phyloP scores from a whole-genome alignment of 2,329 filamentous ascomycete genomes.

The Talaromyces funiculosus region DNA sequence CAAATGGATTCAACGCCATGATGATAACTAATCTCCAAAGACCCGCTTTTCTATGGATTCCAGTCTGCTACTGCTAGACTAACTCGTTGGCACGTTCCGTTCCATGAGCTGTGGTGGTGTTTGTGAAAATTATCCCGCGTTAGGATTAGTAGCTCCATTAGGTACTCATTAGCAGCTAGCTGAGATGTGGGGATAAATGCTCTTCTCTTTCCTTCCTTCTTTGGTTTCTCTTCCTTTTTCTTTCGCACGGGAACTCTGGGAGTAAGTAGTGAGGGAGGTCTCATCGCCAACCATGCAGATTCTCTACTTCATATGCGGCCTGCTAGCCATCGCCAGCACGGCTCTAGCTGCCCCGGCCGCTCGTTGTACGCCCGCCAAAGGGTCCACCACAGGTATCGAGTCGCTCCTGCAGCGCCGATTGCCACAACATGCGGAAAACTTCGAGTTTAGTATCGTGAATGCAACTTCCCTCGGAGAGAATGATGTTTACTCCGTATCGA shows the following conservation, averaged over 20 bases:
- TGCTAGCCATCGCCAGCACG: not conserved
- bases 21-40: not conserved
- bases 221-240: not conserved
- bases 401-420: constrained; percentile 22
- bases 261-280: not conserved
- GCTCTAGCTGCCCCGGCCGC: not conserved
- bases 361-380: not conserved
- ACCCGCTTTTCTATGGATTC: not conserved
- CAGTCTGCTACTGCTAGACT: not conserved
- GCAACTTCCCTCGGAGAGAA: constrained; percentile 9
- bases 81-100: not conserved
- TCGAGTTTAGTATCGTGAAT: constrained; percentile 19
- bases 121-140: not conserved
- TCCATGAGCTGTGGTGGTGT: not conserved
- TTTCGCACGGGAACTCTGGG: not conserved
- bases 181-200: not conserved
- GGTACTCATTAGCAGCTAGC: no score
- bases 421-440: constrained; percentile 19
- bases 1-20: not conserved
- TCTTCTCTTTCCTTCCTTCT: not conserved
- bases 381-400: constrained; percentile 21
- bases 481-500: constrained; percentile 22
- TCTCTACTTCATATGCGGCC: not conserved
- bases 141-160: not conserved
- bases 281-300: not conserved